phyloP scores from a whole-genome alignment of 2,329 filamentous ascomycete species.

The Chaetomiaceae sp. region DNA sequence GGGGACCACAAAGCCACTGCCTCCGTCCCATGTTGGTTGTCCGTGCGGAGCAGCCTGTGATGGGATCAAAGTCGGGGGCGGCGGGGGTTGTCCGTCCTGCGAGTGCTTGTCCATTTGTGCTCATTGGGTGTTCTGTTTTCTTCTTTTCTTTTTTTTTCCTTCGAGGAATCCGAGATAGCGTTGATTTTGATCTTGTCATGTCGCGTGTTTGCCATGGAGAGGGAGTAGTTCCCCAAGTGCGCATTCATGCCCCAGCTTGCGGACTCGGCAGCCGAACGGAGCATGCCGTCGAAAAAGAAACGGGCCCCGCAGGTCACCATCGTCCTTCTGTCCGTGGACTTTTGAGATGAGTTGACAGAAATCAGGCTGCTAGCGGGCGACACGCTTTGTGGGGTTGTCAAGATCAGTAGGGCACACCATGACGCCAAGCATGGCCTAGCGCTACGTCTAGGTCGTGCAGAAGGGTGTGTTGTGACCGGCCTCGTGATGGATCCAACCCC shows the following conservation, averaged over 20 bases:
- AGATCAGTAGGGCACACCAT: not conserved
- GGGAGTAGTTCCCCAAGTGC: no score
- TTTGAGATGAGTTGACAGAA: not conserved
- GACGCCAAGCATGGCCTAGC: not conserved
- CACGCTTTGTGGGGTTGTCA: not conserved
- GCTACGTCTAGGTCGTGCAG: not conserved
- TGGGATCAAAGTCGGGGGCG: not conserved
- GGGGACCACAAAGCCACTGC: not conserved
- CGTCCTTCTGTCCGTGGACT: not conserved
- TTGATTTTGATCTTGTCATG: not conserved
- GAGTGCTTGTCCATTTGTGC: no score
- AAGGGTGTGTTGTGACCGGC: no score
- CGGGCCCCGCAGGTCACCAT: not conserved
- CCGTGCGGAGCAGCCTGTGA: not conserved
- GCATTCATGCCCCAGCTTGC: no score
- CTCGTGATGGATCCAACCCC: not conserved
- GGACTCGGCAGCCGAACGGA: not conserved
- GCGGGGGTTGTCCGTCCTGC: not conserved
- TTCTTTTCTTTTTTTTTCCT: no score
- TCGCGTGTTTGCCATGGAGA: not conserved
- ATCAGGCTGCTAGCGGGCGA: no score
- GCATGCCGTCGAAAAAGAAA: not conserved
- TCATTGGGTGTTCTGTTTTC: no score
- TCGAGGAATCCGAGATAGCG: not conserved
- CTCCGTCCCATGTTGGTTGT: not conserved